Evolutionary conservation across 2,329 filamentous ascomycete genomes (phyloP).

Genomic region (Scolecobasidium constrictum): DNA sequence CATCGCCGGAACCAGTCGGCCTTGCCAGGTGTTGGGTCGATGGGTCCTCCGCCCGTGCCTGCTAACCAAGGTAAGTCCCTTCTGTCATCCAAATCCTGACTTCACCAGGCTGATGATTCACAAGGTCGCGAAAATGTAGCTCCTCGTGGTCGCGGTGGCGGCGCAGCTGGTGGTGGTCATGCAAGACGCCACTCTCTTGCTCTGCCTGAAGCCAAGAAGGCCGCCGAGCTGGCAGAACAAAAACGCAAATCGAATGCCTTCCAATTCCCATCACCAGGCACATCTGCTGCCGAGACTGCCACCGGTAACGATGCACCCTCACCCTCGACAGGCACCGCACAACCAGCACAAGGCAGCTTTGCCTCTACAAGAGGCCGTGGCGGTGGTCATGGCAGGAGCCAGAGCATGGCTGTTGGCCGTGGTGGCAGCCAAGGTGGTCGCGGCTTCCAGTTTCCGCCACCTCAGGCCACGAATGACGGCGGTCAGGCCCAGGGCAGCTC

Average conservation of each 20-base stretch:
- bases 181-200: conserved; percentile 90
- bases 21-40: conserved; percentile 71
- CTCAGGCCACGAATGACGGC: conserved; percentile 40
- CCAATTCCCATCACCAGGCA: conserved; percentile 76
- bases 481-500: conserved; percentile 29
- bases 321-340: conserved; percentile 39
- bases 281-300: conserved; percentile 34
- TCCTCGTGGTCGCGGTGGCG: conserved; percentile 62
- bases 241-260: conserved; percentile 90
- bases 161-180: conserved; percentile 62
- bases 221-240: conserved; percentile 90
- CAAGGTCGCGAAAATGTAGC: conserved; percentile 57
- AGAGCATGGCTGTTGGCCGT: conserved; percentile 73
- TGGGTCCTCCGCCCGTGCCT: conserved; percentile 85
- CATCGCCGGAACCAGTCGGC: conserved; percentile 98
- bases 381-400: conserved; percentile 57
- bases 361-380: conserved; percentile 28
- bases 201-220: conserved; percentile 92
- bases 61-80: conserved; percentile 70
- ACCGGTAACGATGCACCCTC: conserved; percentile 14
- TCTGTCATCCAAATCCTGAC: conserved; percentile 30
- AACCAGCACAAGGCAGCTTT: conserved; percentile 30
- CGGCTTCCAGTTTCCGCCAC: conserved; percentile 58
- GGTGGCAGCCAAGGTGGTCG: conserved; percentile 57
- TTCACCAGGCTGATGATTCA: conserved; percentile 19